These are phyloP conservation scores for Ophiobolus disseminans DNA, from an alignment of 2,329 filamentous ascomycete genomes.

Conservation along the genomic window DNA sequence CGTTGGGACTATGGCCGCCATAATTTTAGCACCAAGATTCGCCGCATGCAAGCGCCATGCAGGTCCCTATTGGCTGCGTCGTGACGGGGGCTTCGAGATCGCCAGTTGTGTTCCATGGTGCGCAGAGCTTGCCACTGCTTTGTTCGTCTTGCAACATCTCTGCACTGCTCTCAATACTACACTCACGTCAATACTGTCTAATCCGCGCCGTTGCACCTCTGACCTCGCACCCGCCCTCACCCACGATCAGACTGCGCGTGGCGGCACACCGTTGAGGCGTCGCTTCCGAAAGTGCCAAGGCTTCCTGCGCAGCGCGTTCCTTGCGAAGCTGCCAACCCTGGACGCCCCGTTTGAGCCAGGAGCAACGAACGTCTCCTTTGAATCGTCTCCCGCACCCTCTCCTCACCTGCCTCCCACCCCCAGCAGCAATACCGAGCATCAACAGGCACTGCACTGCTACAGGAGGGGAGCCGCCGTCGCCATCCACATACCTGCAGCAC, in stretches of 20 bases:
- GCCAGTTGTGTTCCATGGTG: no score
- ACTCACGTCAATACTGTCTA: background rate
- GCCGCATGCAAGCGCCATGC: constrained; percentile 32
- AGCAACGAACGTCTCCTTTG: constrained; percentile 21
- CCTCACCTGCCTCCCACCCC: constrained; percentile 25
- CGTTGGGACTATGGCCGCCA: constrained; percentile 5
- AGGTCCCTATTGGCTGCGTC: constrained; percentile 20
- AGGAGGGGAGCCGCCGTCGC: no score
- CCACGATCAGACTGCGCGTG: no score
- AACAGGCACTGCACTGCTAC: no score
- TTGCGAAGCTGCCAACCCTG: constrained; percentile 17
- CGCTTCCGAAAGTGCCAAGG: constrained; percentile 32
- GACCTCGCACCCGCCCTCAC: no score
- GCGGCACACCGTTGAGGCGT: no score
- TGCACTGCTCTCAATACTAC: background rate
- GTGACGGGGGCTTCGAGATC: constrained; percentile 25
- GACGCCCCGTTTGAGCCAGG: constrained; percentile 26
- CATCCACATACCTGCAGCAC: constrained; percentile 23
- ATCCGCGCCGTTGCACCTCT: no score
- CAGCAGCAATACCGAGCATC: constrained; percentile 35
- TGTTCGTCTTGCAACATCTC: background rate
- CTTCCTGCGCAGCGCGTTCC: constrained; percentile 24
- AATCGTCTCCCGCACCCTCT: constrained; percentile 19
- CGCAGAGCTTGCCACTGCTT: constrained; percentile 4
- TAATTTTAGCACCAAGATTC: constrained; percentile 32